Base-by-base conservation (phyloP, 2,329 filamentous ascomycete genomes). In the Geosmithia putterillii region DNA sequence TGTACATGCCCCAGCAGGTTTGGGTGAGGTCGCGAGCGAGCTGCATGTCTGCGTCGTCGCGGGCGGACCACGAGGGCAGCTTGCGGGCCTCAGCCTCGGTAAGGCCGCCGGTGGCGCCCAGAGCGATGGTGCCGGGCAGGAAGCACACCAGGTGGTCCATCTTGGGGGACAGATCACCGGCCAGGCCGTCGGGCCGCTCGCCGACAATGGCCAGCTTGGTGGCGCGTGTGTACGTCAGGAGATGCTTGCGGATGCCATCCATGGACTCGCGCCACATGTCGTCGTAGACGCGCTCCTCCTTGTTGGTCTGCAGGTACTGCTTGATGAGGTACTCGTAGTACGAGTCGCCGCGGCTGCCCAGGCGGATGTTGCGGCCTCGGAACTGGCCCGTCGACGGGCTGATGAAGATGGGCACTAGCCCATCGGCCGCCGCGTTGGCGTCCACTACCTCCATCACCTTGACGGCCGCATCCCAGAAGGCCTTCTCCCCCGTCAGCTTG, bases 291-390 rank as follows among this genome's bases (percentile, higher is more conserved):
- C 79, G 71, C 59, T 98, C 90, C 55, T 89, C 73, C 58, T 84
- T 79, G 45, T 85, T 86, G 12, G 92, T 98, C 62, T 98, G 92
- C 18, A 95, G 72, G 58, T 94, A 96, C 61, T 98, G 92, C 67
- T 98, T 98, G 69, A 96, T 94, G 42, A 98, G 77, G 60, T 98
- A 98, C 65, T 98, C 87, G 64, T 98, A 98, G 65, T 96, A 98
- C 40, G 89, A 95, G 66, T 98, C 92, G 39, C 92, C 92, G 47
- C 92, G 79, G 59, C 87, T 95, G 35, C 92, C 92, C 19, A 96
- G 73, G 17, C 92, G 84, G 54, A 98, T 90, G 56, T 95, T 94
- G 18, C 79, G 65, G 18, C 86, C 87, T 42, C 78, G 74, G 64
- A 96, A 98, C 43, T 78, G 67, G 45, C 92, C 92, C 12, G 69